Evolutionary conservation across 2,329 filamentous ascomycete genomes (phyloP), one percentile per base, ranked within the genome.

Genomic region (Phyllosticta capitalensis): DNA sequence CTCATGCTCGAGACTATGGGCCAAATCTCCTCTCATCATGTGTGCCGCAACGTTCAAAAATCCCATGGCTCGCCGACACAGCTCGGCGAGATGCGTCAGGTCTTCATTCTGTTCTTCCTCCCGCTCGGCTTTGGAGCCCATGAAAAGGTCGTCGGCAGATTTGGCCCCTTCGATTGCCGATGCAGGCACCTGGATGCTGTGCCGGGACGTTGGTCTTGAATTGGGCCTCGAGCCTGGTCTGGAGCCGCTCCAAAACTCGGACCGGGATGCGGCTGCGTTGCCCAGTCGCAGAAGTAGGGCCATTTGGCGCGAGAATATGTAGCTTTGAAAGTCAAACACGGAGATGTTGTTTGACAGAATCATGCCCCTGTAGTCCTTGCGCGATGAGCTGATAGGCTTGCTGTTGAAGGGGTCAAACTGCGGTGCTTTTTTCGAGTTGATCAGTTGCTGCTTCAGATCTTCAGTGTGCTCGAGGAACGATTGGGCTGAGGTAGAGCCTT

Each of bases 331-430:
- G 72, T 99, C 94, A 69, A 97, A 96, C 2, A 96, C 80, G 0
- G 94, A 99, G 38, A 99, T 95, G 64, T 96, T 89, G 75, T 95
- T 99, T 14, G 89, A 87, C 48, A 99, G 78, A 54, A 99, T 99
- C 67, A 95, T 84, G 60, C 95, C 90, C 56, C 92, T 84, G 69
- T 97, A 99, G 1, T 89, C 82, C 71, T 96, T 96, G 66, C 77
- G 80, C 63, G 64, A 65, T 4, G 71, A 67, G 59, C 71, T 70
- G 20, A 77, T 69, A 0, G 73, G 73, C 48, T 67, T 69, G 12
- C 69, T 67, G 68, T 49, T 53, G 20, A 59, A 59, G 4, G 53
- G 52, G 45, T 60, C 55, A 21, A 53, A 52, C 24, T 48, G 49
- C 56, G 55, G 28, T 45, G 60, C 14, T 17, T 59, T 56, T 52